Conservation (phyloP, 495 filamentous ascomycete genomes). For the Trichoderma orchidacearum region DNA sequence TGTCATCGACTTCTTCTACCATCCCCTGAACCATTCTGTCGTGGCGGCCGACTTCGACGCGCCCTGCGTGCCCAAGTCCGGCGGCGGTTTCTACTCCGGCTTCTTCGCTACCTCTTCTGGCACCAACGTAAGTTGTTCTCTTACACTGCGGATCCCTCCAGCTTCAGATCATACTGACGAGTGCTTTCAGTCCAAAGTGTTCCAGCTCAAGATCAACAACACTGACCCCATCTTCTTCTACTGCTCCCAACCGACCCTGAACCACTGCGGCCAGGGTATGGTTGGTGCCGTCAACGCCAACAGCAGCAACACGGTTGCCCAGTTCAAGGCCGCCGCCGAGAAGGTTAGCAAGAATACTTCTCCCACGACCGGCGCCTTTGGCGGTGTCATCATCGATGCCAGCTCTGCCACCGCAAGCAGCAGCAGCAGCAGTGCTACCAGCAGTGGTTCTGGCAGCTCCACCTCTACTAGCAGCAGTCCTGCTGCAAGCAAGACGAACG, state of each 20-base stretch:
- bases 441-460: constrained; percentile 19
- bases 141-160: too few relatives aligned
- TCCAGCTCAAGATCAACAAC: constrained; percentile 31
- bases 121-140: neutral
- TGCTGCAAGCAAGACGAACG: neutral
- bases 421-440: too few relatives aligned
- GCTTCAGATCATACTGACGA: neutral
- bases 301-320: neutral
- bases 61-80: constrained; percentile 35
- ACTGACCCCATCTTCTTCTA: constrained; percentile 39
- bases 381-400: neutral
- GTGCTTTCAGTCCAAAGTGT: constrained; percentile 10
- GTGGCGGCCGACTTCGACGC: constrained; percentile 31
- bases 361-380: neutral
- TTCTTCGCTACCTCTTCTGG: constrained; percentile 13
- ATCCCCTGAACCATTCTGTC: constrained; percentile 39
- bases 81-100: constrained; percentile 21
- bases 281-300: constrained; percentile 32
- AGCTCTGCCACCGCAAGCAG: constrained; percentile 11
- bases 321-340: neutral
- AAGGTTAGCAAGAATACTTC: neutral
- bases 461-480: constrained; percentile 7
- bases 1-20: constrained; percentile 39
- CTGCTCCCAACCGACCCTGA: constrained; percentile 19
- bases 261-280: constrained; percentile 41